These are phyloP conservation scores for Epichloe amarillans DNA, from an alignment of 2,329 filamentous ascomycete species.

Conservation along the genomic window DNA sequence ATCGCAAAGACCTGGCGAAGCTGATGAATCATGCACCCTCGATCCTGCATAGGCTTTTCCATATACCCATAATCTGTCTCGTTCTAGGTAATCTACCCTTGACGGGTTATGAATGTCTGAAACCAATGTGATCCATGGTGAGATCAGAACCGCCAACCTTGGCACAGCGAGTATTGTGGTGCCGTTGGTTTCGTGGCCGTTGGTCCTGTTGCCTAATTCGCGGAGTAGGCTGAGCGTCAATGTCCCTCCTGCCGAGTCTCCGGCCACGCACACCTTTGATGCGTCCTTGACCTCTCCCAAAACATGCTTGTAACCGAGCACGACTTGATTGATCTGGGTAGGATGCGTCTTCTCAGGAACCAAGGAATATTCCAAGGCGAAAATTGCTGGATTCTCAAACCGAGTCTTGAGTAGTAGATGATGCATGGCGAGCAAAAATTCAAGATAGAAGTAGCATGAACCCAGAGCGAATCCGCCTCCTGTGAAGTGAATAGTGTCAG, in stretches of 20 bases:
- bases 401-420: slow-evolving; percentile 49
- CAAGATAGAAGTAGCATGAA: slow-evolving; percentile 70
- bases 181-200: background rate
- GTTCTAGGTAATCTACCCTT: slow-evolving; percentile 61
- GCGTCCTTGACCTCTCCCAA: slow-evolving; percentile 44
- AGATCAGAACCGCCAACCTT: slow-evolving; percentile 56
- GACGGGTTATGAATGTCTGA: slow-evolving; percentile 56
- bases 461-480: slow-evolving; percentile 78
- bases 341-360: slow-evolving; percentile 65
- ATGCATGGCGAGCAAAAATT: slow-evolving; percentile 65
- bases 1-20: slow-evolving; percentile 57
- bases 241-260: slow-evolving; percentile 69
- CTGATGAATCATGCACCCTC: slow-evolving; percentile 21
- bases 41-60: slow-evolving; percentile 51
- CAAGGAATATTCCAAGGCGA: slow-evolving; percentile 68
- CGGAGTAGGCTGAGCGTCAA: slow-evolving; percentile 61
- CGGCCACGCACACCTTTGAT: slow-evolving; percentile 54
- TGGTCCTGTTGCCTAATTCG: slow-evolving; percentile 35
- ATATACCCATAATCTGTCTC: slow-evolving; percentile 52
- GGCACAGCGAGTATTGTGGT: slow-evolving; percentile 17
- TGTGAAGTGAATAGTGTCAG: slow-evolving; percentile 15
- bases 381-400: slow-evolving; percentile 64
- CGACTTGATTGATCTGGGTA: slow-evolving; percentile 55
- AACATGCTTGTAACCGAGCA: slow-evolving; percentile 59
- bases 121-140: slow-evolving; percentile 66